Evolutionary conservation across 768 basidiomycete species (phyloP), one percentile per base, ranked within the genome.

Genomic region (Butyriboletus loyo): DNA sequence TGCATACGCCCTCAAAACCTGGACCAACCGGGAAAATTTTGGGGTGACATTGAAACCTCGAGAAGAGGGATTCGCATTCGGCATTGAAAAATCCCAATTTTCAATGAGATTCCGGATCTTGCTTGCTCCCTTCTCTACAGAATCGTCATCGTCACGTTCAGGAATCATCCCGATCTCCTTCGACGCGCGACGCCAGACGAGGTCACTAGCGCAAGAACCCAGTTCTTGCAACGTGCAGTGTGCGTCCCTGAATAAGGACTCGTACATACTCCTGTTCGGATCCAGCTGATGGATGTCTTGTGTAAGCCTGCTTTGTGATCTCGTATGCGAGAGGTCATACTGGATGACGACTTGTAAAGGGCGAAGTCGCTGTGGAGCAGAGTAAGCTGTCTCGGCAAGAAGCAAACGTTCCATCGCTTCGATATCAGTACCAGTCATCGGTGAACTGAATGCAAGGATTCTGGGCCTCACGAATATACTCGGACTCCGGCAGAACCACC

Each of bases 161-260:
- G 65, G 62, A n/a, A 60, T 58, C 44, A 64, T 53, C 40, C 55
- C 53, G 10, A 60, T 51, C 46, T 77, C 75, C 54, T 72, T 77
- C 41, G 79, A 56, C 21, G 77, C 77, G 38, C 76, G 77, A 56
- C 83, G 75, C 88, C 86, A 91, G 44, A 86, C 71, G 32, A 89
- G 70, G 58, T 90, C 86, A 34, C 83, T 75, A 43, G 85, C 88
- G 57, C 85, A 89, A 34, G 77, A 58, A 7, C 89, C 89, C 28
- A 91, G 63, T 61, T 87, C 81, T 25, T 66, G 62, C 32, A 79
- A 66, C 19, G 76, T 76, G 57, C 69, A 65, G 19, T 72, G 75
- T 11, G 84, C 80, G 25, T 75, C 71, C 38, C 64, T 71, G 61
- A 83, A 80, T 37, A 81, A 66, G 32, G 70, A 72, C 39, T 57